Evolutionary conservation across 345 rosid species (phyloP), one percentile per base, ranked within the genome.

Genomic region (Brassica carinata): DNA sequence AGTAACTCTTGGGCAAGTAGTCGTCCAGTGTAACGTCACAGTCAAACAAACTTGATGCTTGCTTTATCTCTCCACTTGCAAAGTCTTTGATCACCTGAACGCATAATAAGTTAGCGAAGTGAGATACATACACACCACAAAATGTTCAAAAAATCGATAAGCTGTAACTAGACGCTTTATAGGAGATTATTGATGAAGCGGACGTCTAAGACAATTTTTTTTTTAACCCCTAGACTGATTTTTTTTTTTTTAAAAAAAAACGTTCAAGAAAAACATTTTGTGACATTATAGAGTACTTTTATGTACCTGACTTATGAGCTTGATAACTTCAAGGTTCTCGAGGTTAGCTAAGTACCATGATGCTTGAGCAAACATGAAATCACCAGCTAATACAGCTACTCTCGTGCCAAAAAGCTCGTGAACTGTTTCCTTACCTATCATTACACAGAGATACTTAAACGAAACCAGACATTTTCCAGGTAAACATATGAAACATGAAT

Each of bases 281-380:
- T 53, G 59, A 53, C 8, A 53, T 51, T 51, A 0, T 51, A 5
- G 18, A n/a, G 18, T 51, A 45, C 0, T 5, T n/a, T 1, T 13
- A 48, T 15, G 61, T 55, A 55, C 61, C 97, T 91, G 98, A 83
- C 98, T 92, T 72, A 96, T 96, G 74, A 96, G 98, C 79, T 93
- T 96, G 84, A 93, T 96, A 79, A 93, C 96, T 85, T 93, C 90
- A 5, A 96, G 85, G 79, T 92, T 96, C 83, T 93, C 99, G 7
- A 96, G 97, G 83, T 93, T 96, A 19, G 99, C 98, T 3, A 96
- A 88, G 86, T 90, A 93, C 98, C 99, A 93, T 10, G 98, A 96
- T 2, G 99, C 91, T 84, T 96, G 99, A 85, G 96, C 98, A 85
- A 93, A 96, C 98, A 93, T 90, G 82, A 90, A 96, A 72, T 96